phyloP scores from a whole-genome alignment of 2,329 filamentous ascomycete species.

The Colletotrichum lupini region DNA sequence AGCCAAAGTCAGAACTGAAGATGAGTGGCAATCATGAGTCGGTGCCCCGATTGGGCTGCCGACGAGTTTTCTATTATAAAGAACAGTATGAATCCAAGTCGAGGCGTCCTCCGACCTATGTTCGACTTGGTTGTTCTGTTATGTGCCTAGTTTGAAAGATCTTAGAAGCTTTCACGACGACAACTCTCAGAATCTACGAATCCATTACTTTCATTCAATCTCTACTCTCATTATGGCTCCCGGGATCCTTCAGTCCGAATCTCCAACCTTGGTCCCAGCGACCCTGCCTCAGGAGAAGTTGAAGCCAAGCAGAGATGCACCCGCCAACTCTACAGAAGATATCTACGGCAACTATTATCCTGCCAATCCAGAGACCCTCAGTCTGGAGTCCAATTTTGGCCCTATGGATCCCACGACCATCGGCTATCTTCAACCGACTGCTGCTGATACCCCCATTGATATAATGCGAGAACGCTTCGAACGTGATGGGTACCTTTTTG shows the following conservation, averaged over 20 bases:
- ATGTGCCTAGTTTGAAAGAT: too few relatives aligned
- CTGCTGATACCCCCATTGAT: conserved; percentile 55
- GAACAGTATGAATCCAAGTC: too few relatives aligned
- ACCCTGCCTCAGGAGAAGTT: not conserved
- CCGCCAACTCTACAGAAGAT: not conserved
- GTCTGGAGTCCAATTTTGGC: not conserved
- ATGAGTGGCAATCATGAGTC: too few relatives aligned
- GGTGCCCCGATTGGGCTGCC: too few relatives aligned
- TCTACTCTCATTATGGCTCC: not conserved
- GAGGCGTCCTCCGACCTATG: too few relatives aligned
- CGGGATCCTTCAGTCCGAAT: conserved; percentile 15
- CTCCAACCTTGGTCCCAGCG: not conserved
- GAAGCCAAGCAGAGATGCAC: not conserved
- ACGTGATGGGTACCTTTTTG: conserved; percentile 59
- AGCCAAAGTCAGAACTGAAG: too few relatives aligned
- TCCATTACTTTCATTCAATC: too few relatives aligned
- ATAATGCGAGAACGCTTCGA: conserved; percentile 62
- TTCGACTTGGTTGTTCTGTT: too few relatives aligned
- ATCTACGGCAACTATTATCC: not conserved
- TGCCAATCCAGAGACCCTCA: not conserved
- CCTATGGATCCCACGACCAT: not conserved
- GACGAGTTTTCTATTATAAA: too few relatives aligned
- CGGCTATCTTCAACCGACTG: conserved; percentile 57
- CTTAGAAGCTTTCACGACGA: too few relatives aligned
- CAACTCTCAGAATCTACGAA: not conserved